Evolutionary conservation across 75 land plant genomes (phyloP), one percentile per base, ranked within the genome.

Genomic region (Adiantum capillusveneris): DNA sequence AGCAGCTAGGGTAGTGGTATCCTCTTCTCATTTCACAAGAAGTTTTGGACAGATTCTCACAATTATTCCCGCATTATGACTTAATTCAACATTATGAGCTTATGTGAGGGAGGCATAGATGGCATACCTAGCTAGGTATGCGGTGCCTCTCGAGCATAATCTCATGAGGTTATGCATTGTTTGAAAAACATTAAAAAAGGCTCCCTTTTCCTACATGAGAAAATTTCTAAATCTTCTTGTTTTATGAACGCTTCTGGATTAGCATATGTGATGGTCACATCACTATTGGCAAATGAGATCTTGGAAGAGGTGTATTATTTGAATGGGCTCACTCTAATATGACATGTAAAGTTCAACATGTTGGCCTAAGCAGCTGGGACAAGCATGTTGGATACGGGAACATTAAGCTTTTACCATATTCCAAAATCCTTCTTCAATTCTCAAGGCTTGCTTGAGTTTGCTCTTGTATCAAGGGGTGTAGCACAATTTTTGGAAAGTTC

Each of bases 321-420:
- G 79, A 81, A 53, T 94, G 96, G 95, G 69, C 71, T 17, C 86
- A 86, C 67, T 53, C 80, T 0, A 71, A 73, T 55, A 96, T 87
- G 0, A 85, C 83, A 20, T 70, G 68, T 29, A 83, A 71, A 55
- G 85, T 94, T 22, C 84, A 78, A 64, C 89, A 85, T 62, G 82
- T 94, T 25, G 98, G 98, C 7, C 81, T 94, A 29, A 85, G 98
- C 50, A 94, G 98, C 53, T 94, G 98, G 98, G 98, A 94, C 51
- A 94, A 86, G 53, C 98, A 94, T 58, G 98, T 94, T 0, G 87
- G 98, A 0, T 94, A 94, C 63, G 64, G 96, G 29, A 94, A 94
- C 71, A 79, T 94, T 0, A 76, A 60, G 66, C 84, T 89, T 14
- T 59, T 85, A 53, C 91, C 90, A 0, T 54, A 74, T 18, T 12